These are phyloP conservation scores for Diutina neorugosa DNA, from an alignment of 1,139 yeast genomes.

Conservation along the genomic window DNA sequence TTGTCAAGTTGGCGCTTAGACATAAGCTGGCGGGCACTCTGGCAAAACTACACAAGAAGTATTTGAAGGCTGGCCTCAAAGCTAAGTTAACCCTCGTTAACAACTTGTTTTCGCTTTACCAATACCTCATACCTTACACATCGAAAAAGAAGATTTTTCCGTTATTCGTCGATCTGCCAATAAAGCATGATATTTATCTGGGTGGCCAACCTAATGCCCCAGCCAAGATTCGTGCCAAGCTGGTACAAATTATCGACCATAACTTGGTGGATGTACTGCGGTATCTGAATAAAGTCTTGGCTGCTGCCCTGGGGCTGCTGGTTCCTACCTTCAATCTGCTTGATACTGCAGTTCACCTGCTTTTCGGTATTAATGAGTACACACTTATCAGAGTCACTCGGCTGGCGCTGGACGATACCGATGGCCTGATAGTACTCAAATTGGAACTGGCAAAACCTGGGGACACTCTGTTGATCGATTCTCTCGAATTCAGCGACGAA, in stretches of 20 bases:
- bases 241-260: conserved; percentile 1
- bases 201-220: neutral
- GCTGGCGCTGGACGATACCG: conserved; percentile 39
- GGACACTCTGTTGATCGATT: conserved; percentile 36
- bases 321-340: conserved; percentile 23
- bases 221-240: neutral
- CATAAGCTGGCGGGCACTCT: neutral
- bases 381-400: conserved; percentile 40
- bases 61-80: neutral
- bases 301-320: neutral
- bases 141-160: neutral
- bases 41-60: neutral
- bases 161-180: neutral
- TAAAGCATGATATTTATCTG: neutral
- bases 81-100: neutral
- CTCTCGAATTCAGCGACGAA: conserved; percentile 31
- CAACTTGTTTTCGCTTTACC: neutral
- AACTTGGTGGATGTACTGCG: neutral
- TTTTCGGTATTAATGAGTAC: conserved; percentile 30
- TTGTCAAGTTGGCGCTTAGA: neutral
- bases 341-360: conserved; percentile 31
- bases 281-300: neutral
- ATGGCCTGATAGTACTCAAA: conserved; percentile 38
- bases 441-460: conserved; percentile 46
- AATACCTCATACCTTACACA: neutral